Evolutionary conservation across 1,284 basidiomycete genomes (phyloP).

Genomic region (Farysia itapuensis): DNA sequence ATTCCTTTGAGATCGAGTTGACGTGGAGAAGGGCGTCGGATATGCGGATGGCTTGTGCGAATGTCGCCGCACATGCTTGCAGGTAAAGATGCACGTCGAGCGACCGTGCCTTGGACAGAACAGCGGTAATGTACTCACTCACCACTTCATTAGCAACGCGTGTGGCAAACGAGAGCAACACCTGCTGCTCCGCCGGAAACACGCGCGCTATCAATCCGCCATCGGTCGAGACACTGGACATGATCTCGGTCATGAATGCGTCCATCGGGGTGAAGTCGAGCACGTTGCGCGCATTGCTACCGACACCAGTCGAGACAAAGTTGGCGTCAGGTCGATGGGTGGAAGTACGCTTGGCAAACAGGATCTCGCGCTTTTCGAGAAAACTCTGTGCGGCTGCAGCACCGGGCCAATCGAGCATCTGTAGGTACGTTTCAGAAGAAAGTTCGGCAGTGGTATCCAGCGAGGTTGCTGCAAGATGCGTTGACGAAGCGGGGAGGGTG

Average conservation of each 20-base stretch:
- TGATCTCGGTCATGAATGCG: slow-evolving; percentile 74
- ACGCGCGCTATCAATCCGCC: slow-evolving; percentile 78
- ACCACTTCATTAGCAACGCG: slow-evolving; percentile 73
- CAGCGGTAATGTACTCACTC: slow-evolving; percentile 75
- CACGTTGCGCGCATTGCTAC: slow-evolving; percentile 7
- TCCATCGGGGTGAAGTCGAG: slow-evolving; percentile 92
- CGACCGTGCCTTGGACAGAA: slow-evolving; percentile 76
- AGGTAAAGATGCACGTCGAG: slow-evolving; percentile 76
- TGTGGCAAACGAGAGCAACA: slow-evolving; percentile 75
- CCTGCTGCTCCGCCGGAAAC: slow-evolving; percentile 76
- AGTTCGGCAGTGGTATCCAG: slow-evolving; percentile 65
- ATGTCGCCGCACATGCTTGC: slow-evolving; percentile 82
- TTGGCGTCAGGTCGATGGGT: slow-evolving; percentile 80
- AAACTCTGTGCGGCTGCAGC: slow-evolving; percentile 64
- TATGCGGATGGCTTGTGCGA: slow-evolving; percentile 82
- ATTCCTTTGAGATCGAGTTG: slow-evolving; percentile 34
- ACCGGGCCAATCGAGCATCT: slow-evolving; percentile 62
- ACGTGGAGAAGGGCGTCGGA: slow-evolving; percentile 66
- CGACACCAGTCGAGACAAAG: slow-evolving; percentile 20
- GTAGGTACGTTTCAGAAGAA: slow-evolving; percentile 77
- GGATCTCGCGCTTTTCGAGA: slow-evolving; percentile 90
- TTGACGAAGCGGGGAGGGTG: slow-evolving; percentile 1
- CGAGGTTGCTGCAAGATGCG: neutral
- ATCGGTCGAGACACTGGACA: slow-evolving; percentile 70
- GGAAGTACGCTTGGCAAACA: slow-evolving; percentile 75